These are phyloP conservation scores for Phytophthora nicotianae DNA, from an alignment of 352 stramenopile genomes.

Conservation along the genomic window DNA sequence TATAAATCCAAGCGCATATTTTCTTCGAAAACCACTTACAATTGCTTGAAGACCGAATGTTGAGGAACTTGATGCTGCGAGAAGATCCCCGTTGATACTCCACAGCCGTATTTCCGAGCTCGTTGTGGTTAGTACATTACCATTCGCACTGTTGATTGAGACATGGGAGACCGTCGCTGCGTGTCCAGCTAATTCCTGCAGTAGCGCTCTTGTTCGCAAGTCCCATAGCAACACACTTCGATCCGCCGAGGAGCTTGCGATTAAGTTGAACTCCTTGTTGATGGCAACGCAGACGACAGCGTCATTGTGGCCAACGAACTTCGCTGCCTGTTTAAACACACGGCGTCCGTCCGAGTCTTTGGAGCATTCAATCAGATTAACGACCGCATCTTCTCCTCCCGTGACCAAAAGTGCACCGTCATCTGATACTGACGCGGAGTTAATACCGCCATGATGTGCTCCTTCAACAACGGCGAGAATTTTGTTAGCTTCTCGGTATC, in stretches of 20 bases:
- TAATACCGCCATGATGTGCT: constrained; percentile 57
- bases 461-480: constrained; percentile 70
- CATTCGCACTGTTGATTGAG: constrained; percentile 71
- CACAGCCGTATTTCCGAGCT: constrained; percentile 62
- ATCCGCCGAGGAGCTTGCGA: constrained; percentile 65
- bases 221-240: constrained; percentile 74
- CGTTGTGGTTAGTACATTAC: constrained; percentile 64
- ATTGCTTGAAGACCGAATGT: constrained; percentile 55
- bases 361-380: constrained; percentile 74
- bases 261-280: constrained; percentile 76
- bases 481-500: constrained; percentile 70
- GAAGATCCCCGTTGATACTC: constrained; percentile 82
- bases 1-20: not conserved
- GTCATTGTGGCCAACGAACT: constrained; percentile 73
- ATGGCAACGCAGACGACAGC: constrained; percentile 67
- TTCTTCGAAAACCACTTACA: constrained; percentile 38
- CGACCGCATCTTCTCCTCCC: constrained; percentile 67
- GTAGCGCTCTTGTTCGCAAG: constrained; percentile 55
- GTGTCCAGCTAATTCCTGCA: constrained; percentile 70
- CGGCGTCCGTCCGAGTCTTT: constrained; percentile 58
- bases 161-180: constrained; percentile 51
- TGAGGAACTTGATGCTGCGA: constrained; percentile 53
- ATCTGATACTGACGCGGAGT: constrained; percentile 63
- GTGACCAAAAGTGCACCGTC: constrained; percentile 66
- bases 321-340: constrained; percentile 69